phyloP scores from a whole-genome alignment of 768 basidiomycete species.

The Amanita polypyramis region DNA sequence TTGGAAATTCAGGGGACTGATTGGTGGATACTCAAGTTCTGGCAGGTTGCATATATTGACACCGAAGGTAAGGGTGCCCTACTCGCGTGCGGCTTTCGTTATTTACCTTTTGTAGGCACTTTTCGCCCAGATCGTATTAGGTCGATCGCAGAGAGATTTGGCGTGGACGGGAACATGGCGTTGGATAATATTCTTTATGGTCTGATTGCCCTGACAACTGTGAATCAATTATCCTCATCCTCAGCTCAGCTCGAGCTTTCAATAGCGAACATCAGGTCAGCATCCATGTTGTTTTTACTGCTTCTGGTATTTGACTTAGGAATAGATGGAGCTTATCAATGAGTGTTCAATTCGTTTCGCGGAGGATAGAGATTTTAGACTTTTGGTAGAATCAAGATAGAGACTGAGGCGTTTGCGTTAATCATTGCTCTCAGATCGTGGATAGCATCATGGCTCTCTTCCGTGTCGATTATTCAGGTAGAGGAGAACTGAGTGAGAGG shows the following conservation, averaged over 20 bases:
- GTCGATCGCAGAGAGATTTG: conserved; percentile 87
- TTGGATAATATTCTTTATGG: conserved; percentile 91
- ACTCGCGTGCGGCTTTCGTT: not conserved
- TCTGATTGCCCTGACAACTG: conserved; percentile 14
- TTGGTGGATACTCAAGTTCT: not conserved
- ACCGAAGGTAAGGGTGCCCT: conserved; percentile 51
- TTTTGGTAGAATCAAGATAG: conserved; percentile 35
- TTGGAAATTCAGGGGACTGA: conserved; percentile 6
- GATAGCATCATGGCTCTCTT: conserved; percentile 98
- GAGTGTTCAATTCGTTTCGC: conserved; percentile 83
- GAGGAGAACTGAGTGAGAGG: conserved; percentile 89
- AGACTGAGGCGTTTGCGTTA: conserved; percentile 2
- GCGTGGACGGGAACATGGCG: conserved; percentile 81
- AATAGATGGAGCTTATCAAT: conserved; percentile 84
- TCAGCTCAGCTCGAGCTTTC: conserved; percentile 65
- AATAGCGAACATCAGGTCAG: conserved; percentile 86
- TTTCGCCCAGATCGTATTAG: conserved; percentile 91
- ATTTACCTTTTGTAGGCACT: conserved; percentile 43
- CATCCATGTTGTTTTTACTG: conserved; percentile 1
- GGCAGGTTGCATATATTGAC: conserved; percentile 83
- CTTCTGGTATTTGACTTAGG: not conserved
- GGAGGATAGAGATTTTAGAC: conserved; percentile 76
- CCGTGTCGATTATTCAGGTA: conserved; percentile 84
- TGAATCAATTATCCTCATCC: not conserved
- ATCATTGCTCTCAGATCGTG: conserved; percentile 50